Evolutionary conservation across 352 stramenopile genomes (phyloP).

Genomic region (Globisporangium nodosum): DNA sequence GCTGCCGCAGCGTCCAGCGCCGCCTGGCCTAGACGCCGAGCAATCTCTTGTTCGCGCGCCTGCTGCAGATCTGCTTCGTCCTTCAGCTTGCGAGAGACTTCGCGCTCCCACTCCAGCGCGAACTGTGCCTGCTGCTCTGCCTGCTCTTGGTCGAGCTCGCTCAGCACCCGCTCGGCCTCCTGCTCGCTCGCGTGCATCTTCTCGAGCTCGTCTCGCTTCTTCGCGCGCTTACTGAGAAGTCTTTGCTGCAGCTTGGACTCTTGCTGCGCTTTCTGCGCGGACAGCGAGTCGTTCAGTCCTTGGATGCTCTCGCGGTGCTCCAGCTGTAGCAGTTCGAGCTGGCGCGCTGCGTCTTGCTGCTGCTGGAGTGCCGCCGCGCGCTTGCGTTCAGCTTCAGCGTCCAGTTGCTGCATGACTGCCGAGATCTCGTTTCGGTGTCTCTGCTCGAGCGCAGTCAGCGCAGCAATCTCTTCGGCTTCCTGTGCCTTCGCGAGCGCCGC

Average conservation of each 20-base stretch:
- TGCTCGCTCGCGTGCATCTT: neutral
- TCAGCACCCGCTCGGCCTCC: conserved; percentile 1
- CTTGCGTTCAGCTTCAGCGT: conserved; percentile 10
- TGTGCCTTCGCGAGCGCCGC: neutral
- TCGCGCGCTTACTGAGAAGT: conserved; percentile 26
- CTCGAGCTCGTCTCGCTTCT: conserved; percentile 14
- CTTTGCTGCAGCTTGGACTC: conserved; percentile 41
- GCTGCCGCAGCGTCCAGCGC: conserved; percentile 18
- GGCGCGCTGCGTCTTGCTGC: conserved; percentile 29
- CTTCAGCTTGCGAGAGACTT: conserved; percentile 5
- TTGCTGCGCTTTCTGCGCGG: conserved; percentile 30
- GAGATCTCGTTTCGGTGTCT: conserved; percentile 18
- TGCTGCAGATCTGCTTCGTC: conserved; percentile 4
- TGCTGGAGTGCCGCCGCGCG: conserved; percentile 19
- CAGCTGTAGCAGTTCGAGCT: conserved; percentile 36
- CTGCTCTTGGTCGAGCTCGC: conserved; percentile 10
- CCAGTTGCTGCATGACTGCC: conserved; percentile 7
- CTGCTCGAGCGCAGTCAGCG: conserved; percentile 3
- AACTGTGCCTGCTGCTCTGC: conserved; percentile 2
- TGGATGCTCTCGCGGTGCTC: conserved; percentile 39
- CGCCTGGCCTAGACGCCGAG: conserved; percentile 8
- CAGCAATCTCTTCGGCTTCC: conserved; percentile 3
- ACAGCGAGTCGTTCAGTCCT: conserved; percentile 21
- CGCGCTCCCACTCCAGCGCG: conserved; percentile 10
- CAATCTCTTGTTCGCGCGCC: conserved; percentile 9